These are phyloP conservation scores for Linderniella brevidens DNA, from an alignment of 257 asterid species.

Conservation along the genomic window DNA sequence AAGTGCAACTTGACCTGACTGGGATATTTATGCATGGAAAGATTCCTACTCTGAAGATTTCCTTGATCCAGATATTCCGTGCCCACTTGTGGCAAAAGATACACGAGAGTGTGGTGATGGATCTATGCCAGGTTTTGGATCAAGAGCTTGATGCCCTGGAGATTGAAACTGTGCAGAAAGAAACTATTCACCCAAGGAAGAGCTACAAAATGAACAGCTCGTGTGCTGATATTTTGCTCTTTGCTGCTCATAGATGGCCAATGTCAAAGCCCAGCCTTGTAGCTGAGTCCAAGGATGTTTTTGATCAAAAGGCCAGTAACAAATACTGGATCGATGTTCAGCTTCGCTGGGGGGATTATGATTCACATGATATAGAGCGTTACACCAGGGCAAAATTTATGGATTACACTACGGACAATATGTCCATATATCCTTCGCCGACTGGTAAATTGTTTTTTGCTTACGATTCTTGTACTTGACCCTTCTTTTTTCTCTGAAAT, in stretches of 20 bases:
- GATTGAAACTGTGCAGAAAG: slow-evolving; percentile 98
- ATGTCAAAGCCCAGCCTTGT: slow-evolving; percentile 99
- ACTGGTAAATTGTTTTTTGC: slow-evolving; percentile 41
- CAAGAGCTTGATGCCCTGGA: slow-evolving; percentile 95
- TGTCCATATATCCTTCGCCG: slow-evolving; percentile 98
- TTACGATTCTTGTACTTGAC: neutral
- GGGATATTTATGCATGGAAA: slow-evolving; percentile 99
- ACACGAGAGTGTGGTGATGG: slow-evolving; percentile 99
- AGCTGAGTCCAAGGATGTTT: slow-evolving; percentile 95
- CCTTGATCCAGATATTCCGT: slow-evolving; percentile 96
- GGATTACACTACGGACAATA: slow-evolving; percentile 97
- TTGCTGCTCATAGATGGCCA: slow-evolving; percentile 99
- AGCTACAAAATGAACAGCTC: slow-evolving; percentile 99
- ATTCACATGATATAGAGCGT: slow-evolving; percentile 93
- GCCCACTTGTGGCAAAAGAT: slow-evolving; percentile 99
- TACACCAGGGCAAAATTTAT: slow-evolving; percentile 92
- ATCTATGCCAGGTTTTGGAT: slow-evolving; percentile 98
- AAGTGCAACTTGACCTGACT: slow-evolving; percentile 96
- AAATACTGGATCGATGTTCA: slow-evolving; percentile 99
- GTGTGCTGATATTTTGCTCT: slow-evolving; percentile 87
- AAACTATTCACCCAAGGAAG: slow-evolving; percentile 95
- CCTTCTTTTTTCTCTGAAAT: neutral
- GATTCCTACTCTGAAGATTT: slow-evolving; percentile 92
- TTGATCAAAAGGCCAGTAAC: slow-evolving; percentile 96
- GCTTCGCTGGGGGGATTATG: slow-evolving; percentile 99